These are phyloP conservation scores for Neospora caninum DNA, from an alignment of 169 alveolate genomes.

Conservation along the genomic window DNA sequence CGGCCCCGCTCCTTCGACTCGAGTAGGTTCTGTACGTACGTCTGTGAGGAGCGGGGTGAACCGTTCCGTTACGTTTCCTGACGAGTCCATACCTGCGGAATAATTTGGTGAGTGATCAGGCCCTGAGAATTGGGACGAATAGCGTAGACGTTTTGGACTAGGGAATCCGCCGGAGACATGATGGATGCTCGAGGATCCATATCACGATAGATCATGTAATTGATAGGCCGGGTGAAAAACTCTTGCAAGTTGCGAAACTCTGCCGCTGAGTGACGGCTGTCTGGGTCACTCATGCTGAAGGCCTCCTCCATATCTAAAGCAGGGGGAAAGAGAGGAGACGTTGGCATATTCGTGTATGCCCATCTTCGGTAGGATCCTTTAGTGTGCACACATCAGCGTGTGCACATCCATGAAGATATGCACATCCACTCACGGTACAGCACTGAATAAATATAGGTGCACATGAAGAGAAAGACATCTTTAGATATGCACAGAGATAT, in stretches of 20 bases:
- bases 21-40: no score
- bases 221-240: constrained; percentile 51
- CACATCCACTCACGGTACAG: no score
- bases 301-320: neutral
- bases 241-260: neutral
- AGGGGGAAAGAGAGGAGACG: neutral
- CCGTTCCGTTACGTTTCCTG: neutral
- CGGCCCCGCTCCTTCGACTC: no score
- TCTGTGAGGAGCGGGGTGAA: no score
- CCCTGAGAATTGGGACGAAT: constrained; percentile 11
- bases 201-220: neutral
- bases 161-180: constrained; percentile 54
- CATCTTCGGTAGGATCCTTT: neutral
- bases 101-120: neutral
- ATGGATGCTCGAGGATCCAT: constrained; percentile 9
- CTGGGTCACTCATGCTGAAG: neutral
- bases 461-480: no score
- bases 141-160: neutral
- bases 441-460: no score
- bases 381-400: neutral
- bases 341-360: neutral
- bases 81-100: constrained; percentile 38
- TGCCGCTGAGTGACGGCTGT: neutral
- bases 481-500: no score
- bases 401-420: neutral